Conservation (phyloP, 805 yeast genomes). For the Brettanomyces anomalus region DNA sequence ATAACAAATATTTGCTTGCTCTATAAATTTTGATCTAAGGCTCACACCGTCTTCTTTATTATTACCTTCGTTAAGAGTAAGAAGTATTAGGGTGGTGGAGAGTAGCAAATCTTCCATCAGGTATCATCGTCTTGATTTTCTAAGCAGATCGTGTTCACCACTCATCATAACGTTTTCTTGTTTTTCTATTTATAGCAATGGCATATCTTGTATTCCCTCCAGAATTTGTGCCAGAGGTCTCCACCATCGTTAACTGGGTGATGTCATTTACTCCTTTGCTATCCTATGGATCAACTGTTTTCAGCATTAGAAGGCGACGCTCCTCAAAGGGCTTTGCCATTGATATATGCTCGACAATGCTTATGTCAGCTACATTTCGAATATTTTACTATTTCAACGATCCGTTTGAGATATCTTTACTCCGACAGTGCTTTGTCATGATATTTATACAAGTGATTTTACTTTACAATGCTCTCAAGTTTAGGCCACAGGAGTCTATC, state of each 20-base stretch:
- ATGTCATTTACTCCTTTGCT: conserved; percentile 77
- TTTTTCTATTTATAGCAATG: conserved; percentile 9
- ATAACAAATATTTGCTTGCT: too few species aligned
- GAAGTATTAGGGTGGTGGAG: too few species aligned
- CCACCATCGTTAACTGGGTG: conserved; percentile 46
- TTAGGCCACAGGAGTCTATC: conserved; percentile 34
- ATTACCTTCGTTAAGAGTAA: too few species aligned
- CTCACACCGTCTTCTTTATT: too few species aligned
- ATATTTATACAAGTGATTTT: conserved; percentile 64
- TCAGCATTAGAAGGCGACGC: conserved; percentile 52
- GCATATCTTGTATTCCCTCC: conserved; percentile 24
- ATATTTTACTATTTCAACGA: conserved; percentile 69
- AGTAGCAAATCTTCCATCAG: too few species aligned
- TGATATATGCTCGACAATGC: conserved; percentile 91
- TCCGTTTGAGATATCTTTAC: conserved; percentile 72
- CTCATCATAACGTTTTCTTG: too few species aligned
- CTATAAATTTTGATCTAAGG: too few species aligned
- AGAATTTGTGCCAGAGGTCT: conserved; percentile 22
- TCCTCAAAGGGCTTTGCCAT: conserved; percentile 76
- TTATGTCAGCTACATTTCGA: conserved; percentile 64
- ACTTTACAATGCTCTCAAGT: conserved; percentile 52
- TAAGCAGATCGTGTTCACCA: too few species aligned
- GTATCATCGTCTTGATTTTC: too few species aligned
- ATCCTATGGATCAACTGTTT: conserved; percentile 79
- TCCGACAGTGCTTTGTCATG: conserved; percentile 81